Percentiles rank a stretch among this genome's conserved stretches.
phyloP scores from a whole-genome alignment of 1,284 basidiomycete species.

The Microbotryomycetes sp. region DNA sequence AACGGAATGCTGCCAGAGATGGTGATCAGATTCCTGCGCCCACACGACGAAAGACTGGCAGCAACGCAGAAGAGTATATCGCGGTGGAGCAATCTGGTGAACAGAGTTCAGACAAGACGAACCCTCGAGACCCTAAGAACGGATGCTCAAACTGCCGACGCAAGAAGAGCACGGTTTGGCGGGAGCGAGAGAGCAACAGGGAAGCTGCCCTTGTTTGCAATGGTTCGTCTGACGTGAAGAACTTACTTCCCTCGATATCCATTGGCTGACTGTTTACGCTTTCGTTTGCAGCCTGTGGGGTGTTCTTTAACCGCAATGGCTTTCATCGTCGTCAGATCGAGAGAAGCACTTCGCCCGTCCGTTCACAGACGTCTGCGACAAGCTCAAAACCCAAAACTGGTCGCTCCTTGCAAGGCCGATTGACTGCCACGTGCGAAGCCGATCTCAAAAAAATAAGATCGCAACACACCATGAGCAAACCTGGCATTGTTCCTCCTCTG shows the following conservation, averaged over 20 bases:
- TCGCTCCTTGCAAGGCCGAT: slow-evolving; percentile 21
- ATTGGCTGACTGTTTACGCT: neutral
- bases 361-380: neutral
- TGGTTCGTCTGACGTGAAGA: too few species aligned
- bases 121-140: slow-evolving; percentile 21
- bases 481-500: slow-evolving; percentile 25
- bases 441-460: slow-evolving; percentile 26
- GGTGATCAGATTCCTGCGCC: too few species aligned
- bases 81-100: slow-evolving; percentile 8
- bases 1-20: too few species aligned
- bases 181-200: slow-evolving; percentile 4
- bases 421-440: slow-evolving; percentile 33
- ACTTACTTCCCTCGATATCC: neutral
- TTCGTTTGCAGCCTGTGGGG: slow-evolving; percentile 21
- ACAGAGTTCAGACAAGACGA: slow-evolving; percentile 15
- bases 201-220: slow-evolving; percentile 22
- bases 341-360: neutral
- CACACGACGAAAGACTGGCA: neutral
- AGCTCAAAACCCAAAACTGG: neutral
- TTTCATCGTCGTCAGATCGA: slow-evolving; percentile 20
- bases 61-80: slow-evolving; percentile 15
- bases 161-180: slow-evolving; percentile 30
- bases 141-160: slow-evolving; percentile 32
- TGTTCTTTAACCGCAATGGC: slow-evolving; percentile 32
- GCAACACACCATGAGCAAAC: slow-evolving; percentile 1